phyloP scores from a whole-genome alignment of 345 rosid species.

The Euphorbia peplus region DNA sequence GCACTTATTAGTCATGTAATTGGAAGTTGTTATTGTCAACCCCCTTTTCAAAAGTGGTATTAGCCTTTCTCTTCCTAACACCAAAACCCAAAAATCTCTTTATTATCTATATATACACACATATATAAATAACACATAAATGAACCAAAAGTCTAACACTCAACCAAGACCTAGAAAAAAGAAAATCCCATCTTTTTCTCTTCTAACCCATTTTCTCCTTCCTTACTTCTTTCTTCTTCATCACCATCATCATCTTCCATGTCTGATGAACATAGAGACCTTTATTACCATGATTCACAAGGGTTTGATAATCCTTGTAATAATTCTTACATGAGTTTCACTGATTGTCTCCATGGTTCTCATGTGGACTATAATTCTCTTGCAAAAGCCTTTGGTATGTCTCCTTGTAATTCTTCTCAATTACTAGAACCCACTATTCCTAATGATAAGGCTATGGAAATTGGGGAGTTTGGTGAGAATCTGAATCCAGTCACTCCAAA shows the following conservation, averaged over 20 bases:
- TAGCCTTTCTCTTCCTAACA: constrained; percentile 16
- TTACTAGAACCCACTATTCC: constrained; percentile 5
- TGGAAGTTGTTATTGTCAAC: constrained; percentile 48
- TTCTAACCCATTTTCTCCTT: neutral
- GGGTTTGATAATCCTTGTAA: constrained; percentile 33
- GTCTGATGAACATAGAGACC: constrained; percentile 69
- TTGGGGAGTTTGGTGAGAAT: constrained; percentile 3
- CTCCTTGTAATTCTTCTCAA: constrained; percentile 17
- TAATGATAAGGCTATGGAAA: constrained; percentile 1
- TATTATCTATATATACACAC: neutral
- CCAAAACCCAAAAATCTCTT: constrained; percentile 35
- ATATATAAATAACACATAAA: neutral
- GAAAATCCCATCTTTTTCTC: neutral
- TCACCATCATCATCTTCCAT: constrained; percentile 35
- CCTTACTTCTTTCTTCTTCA: neutral
- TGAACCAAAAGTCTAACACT: constrained; percentile 16
- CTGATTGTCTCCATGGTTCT: constrained; percentile 58
- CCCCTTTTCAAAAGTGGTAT: constrained; percentile 28
- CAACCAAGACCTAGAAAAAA: constrained; percentile 1
- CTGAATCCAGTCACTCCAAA: constrained; percentile 22
- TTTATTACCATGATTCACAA: constrained; percentile 33
- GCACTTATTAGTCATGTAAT: constrained; percentile 34
- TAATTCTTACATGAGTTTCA: constrained; percentile 45
- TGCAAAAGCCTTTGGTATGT: constrained; percentile 42
- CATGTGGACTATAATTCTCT: constrained; percentile 52